Evolutionary conservation across 2,329 filamentous ascomycete species (phyloP).

Genomic region (Neonectria neomacrospora): DNA sequence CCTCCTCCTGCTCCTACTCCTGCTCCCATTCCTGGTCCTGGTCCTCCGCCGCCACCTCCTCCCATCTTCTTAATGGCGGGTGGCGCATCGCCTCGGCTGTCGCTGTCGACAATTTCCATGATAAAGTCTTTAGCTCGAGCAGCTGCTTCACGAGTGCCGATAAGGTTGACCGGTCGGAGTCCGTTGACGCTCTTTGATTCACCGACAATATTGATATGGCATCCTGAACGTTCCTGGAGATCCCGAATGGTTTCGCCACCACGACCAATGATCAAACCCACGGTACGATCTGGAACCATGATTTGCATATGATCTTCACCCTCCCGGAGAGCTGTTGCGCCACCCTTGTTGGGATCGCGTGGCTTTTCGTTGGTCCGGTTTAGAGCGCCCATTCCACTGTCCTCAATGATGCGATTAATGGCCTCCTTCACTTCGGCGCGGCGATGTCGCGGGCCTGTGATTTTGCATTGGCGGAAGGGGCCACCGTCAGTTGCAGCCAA

Average conservation of each 20-base stretch:
- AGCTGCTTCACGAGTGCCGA: conserved; percentile 80
- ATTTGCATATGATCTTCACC: conserved; percentile 90
- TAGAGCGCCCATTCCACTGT: conserved; percentile 67
- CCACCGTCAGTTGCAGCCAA: conserved; percentile 80
- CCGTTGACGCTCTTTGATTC: conserved; percentile 94
- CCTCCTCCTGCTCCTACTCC: conserved; percentile 43
- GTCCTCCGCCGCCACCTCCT: conserved; percentile 38
- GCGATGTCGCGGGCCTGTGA: conserved; percentile 77
- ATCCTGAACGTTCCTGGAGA: conserved; percentile 90
- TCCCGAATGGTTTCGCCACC: conserved; percentile 94
- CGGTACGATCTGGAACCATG: conserved; percentile 93
- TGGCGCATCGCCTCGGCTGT: conserved; percentile 70
- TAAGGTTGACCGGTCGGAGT: conserved; percentile 88
- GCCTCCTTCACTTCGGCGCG: conserved; percentile 83
- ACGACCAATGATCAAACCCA: conserved; percentile 92
- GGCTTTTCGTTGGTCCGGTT: conserved; percentile 57
- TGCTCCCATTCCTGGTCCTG: conserved; percentile 43
- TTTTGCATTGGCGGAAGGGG: conserved; percentile 84
- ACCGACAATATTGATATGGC: conserved; percentile 94
- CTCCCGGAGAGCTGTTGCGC: conserved; percentile 69
- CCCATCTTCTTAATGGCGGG: conserved; percentile 43
- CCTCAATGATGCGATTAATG: conserved; percentile 89
- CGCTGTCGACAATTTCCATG: conserved; percentile 93
- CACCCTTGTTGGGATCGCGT: conserved; percentile 53
- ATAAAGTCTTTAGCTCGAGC: conserved; percentile 86